A percentile compares a stretch with the other conserved stretches of the same genome.
Conservation (phyloP, 192 early-diverging fungal genomes). For the Podochytrium sp. region DNA sequence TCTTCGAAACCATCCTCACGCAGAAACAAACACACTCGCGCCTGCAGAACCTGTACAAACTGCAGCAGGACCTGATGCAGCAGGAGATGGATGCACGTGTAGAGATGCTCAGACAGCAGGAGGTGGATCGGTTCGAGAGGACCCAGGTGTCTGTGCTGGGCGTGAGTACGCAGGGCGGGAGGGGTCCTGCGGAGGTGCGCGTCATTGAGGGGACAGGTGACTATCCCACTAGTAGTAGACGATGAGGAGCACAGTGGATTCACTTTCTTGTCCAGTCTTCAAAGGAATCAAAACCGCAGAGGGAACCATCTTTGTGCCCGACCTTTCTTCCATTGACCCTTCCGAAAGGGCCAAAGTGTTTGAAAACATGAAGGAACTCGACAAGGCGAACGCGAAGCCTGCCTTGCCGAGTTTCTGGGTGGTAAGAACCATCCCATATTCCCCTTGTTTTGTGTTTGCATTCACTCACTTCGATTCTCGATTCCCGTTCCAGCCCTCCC, state of each 20-base stretch:
- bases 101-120: constrained; percentile 53
- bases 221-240: not conserved
- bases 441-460: constrained; percentile 15
- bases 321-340: constrained; percentile 7
- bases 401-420: constrained; percentile 73
- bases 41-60: constrained; percentile 50
- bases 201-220: constrained; percentile 32
- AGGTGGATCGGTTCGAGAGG: constrained; percentile 66
- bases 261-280: constrained; percentile 25
- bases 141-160: constrained; percentile 57
- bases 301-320: constrained; percentile 33
- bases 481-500: constrained; percentile 56
- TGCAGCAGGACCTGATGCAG: constrained; percentile 50
- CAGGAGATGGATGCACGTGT: constrained; percentile 45
- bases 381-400: constrained; percentile 36
- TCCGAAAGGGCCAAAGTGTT: constrained; percentile 18
- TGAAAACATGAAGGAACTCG: constrained; percentile 13
- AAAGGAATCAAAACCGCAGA: constrained; percentile 36
- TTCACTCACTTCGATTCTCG: not conserved
- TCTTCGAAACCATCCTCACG: constrained; percentile 77
- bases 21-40: constrained; percentile 82
- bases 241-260: not conserved
- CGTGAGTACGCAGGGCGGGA: constrained; percentile 13
- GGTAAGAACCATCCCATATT: too few relatives aligned
- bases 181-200: constrained; percentile 24